Conservation (phyloP, 2,329 filamentous ascomycete species). For the Zopfia rhizophila region DNA sequence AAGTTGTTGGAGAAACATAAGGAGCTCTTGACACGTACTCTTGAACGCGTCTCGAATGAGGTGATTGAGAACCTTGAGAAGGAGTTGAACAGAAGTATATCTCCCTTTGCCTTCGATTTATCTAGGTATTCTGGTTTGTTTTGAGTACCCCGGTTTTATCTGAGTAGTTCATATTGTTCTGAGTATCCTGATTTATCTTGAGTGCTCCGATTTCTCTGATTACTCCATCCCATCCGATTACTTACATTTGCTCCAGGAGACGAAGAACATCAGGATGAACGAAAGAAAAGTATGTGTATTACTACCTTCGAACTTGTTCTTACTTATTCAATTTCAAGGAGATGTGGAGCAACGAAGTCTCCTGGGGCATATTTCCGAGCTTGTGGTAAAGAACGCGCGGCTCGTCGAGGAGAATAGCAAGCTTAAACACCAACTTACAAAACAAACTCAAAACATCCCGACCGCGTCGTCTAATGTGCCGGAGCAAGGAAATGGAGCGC, state of each 20-base stretch:
- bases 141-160: constrained; percentile 5
- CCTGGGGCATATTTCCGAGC: constrained; percentile 36
- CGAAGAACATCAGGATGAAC: constrained; percentile 32
- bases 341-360: constrained; percentile 42
- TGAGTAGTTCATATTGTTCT: too few relatives aligned
- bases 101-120: background rate
- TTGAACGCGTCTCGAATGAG: constrained; percentile 42
- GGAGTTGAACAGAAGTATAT: constrained; percentile 47
- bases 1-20: constrained; percentile 44
- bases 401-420: constrained; percentile 37
- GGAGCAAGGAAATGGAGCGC: constrained; percentile 3
- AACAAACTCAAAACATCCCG: constrained; percentile 9
- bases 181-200: background rate
- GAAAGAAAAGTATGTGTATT: constrained; percentile 37
- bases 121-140: background rate
- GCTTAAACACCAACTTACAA: constrained; percentile 30
- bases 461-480: constrained; percentile 8
- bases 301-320: background rate
- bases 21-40: constrained; percentile 33
- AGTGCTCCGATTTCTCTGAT: constrained; percentile 4
- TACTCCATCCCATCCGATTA: constrained; percentile 2
- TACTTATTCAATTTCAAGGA: constrained; percentile 24
- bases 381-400: constrained; percentile 37
- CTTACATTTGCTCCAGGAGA: constrained; percentile 31
- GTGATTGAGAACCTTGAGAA: constrained; percentile 43